Conservation (phyloP, 2,329 filamentous ascomycete genomes). For the Ophiocordyceps camponoti-saundersi region DNA sequence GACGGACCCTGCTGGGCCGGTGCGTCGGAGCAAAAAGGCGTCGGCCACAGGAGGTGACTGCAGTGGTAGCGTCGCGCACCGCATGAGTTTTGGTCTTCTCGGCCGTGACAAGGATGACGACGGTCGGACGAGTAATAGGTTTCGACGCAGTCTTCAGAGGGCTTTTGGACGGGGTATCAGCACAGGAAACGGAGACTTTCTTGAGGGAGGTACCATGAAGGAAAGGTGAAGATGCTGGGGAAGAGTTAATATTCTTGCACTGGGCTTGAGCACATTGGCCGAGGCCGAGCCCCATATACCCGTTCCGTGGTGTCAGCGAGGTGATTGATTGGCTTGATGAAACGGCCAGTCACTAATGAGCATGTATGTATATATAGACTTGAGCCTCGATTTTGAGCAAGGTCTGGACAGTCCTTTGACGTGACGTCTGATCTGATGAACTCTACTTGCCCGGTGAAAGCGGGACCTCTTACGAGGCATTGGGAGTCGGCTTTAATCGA, state of each 20-base stretch:
- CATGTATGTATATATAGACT: too few relatives aligned
- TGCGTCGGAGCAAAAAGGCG: conserved; percentile 22
- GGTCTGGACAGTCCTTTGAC: too few relatives aligned
- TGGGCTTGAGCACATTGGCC: not conserved
- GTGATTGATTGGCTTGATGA: too few relatives aligned
- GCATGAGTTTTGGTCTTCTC: conserved; percentile 30
- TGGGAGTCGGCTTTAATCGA: too few relatives aligned
- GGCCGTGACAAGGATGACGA: conserved; percentile 21
- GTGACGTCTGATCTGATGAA: too few relatives aligned
- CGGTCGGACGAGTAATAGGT: conserved; percentile 17
- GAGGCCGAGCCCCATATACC: too few relatives aligned
- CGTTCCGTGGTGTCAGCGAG: too few relatives aligned
- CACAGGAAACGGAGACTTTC: not conserved
- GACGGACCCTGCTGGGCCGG: conserved; percentile 17
- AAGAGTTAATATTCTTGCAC: not conserved
- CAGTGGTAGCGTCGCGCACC: conserved; percentile 15
- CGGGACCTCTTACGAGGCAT: too few relatives aligned
- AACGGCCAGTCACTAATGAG: too few relatives aligned
- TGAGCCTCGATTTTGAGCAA: too few relatives aligned
- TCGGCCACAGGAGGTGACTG: conserved; percentile 8
- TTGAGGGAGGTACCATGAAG: conserved; percentile 3
- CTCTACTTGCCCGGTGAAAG: too few relatives aligned
- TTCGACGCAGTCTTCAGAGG: conserved; percentile 27
- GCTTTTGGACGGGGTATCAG: conserved; percentile 22
- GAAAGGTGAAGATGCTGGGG: not conserved